Percentiles rank a stretch among this genome's conserved stretches.
These are phyloP conservation scores for Aspergillus quadrilineatus DNA, from an alignment of 2,329 filamentous ascomycete genomes.

Conservation along the genomic window DNA sequence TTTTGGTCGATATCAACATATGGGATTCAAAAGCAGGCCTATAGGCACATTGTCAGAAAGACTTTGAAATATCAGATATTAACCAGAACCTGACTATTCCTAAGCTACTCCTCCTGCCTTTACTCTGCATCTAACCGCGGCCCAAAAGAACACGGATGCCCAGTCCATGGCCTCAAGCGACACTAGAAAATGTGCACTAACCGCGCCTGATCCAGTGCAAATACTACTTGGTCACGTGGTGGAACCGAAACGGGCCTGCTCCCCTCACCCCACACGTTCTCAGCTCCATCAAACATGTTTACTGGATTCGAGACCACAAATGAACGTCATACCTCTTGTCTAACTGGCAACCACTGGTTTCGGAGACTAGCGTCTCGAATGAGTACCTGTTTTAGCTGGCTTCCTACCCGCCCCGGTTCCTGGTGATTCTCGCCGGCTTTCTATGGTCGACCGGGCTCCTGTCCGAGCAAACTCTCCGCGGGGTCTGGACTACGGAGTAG, in stretches of 20 bases:
- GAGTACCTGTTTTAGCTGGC: constrained; percentile 9
- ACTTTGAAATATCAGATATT: no score
- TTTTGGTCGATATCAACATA: no score
- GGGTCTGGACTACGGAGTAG: constrained; percentile 1
- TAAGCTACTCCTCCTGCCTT: no score
- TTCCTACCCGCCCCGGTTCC: background rate
- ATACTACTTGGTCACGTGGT: background rate
- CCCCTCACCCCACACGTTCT: constrained; percentile 12
- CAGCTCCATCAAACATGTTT: constrained; percentile 10
- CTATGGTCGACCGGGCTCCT: background rate
- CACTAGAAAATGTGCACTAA: no score
- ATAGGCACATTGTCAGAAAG: no score
- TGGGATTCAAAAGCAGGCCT: no score
- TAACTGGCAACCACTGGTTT: background rate
- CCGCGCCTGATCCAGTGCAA: no score
- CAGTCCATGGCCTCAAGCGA: no score
- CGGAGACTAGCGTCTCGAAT: constrained; percentile 1
- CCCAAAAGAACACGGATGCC: no score
- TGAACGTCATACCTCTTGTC: constrained; percentile 1
- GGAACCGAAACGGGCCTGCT: background rate
- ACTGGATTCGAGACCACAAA: constrained; percentile 1
- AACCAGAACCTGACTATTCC: no score
- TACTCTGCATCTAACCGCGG: no score
- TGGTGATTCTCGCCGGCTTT: background rate
- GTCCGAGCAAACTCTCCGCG: constrained; percentile 5